Conservation (phyloP, 495 filamentous ascomycete species). For the Penicillium nucicola region DNA sequence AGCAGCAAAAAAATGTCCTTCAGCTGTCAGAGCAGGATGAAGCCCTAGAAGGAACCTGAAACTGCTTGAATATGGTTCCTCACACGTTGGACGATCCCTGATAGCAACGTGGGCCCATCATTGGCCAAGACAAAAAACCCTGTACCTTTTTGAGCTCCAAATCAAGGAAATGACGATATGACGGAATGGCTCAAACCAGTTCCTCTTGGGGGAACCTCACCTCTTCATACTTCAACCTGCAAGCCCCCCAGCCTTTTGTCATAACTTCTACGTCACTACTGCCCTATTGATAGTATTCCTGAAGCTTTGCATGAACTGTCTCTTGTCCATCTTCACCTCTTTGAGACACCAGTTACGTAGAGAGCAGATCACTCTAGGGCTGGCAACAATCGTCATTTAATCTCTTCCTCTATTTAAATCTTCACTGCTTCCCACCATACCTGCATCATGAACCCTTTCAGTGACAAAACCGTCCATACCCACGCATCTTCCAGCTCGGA, state of each 20-base stretch:
- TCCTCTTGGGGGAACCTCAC: background rate
- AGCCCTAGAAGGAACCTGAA: background rate
- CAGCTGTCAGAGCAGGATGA: background rate
- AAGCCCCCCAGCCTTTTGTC: background rate
- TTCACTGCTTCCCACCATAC: background rate
- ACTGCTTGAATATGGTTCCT: too few species aligned
- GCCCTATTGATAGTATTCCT: background rate
- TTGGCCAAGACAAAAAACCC: background rate
- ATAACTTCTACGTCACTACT: conserved; percentile 7
- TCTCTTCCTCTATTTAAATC: conserved; percentile 9
- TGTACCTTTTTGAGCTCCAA: background rate
- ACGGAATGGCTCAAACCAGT: conserved; percentile 5
- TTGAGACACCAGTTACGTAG: conserved; percentile 4
- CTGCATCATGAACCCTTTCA: conserved; percentile 33
- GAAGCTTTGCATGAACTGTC: background rate
- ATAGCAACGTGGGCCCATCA: background rate
- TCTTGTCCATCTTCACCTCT: background rate
- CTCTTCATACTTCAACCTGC: background rate
- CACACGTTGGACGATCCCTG: too few species aligned
- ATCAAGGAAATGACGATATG: conserved; percentile 8
- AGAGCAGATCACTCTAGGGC: background rate
- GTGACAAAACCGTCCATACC: conserved; percentile 28
- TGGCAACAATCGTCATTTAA: conserved; percentile 1
- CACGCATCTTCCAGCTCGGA: conserved; percentile 30
- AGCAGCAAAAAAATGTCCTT: background rate